phyloP scores from a whole-genome alignment of 495 filamentous ascomycete species.

The Aspergillus egyptiacus region DNA sequence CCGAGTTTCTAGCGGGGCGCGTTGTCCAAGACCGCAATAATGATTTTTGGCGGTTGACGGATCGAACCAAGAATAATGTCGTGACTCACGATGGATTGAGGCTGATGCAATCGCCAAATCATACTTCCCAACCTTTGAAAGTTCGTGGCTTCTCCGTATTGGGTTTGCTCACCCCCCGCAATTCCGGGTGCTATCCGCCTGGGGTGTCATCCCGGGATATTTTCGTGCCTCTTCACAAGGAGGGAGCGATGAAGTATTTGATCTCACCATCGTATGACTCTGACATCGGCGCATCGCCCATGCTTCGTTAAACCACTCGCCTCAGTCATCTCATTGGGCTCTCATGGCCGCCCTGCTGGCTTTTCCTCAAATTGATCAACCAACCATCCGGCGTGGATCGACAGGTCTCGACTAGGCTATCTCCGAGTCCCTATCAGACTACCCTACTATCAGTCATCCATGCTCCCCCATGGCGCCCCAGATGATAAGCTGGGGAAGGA shows the following conservation, averaged over 20 bases:
- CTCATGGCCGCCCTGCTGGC: neutral
- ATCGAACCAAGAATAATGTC: neutral
- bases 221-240: constrained; percentile 16
- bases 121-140: neutral
- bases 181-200: constrained; percentile 10
- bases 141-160: neutral
- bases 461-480: constrained; percentile 18
- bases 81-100: constrained; percentile 21
- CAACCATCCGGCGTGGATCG: constrained; percentile 20
- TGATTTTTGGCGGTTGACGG: too few species aligned
- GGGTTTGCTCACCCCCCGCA: constrained; percentile 15
- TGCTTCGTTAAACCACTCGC: constrained; percentile 5
- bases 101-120: constrained; percentile 11
- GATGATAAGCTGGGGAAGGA: constrained; percentile 15
- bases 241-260: constrained; percentile 21
- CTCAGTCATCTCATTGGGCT: constrained; percentile 14
- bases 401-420: constrained; percentile 21
- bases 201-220: constrained; percentile 20
- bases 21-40: constrained; percentile 7
- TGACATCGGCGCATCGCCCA: constrained; percentile 11
- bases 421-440: constrained; percentile 11
- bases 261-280: constrained; percentile 24
- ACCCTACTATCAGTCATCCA: too few species aligned
- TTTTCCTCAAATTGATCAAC: constrained; percentile 4
- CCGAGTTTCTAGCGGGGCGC: constrained; percentile 6